Evolutionary conservation across 805 yeast species (phyloP), one percentile per base, ranked within the genome.

Genomic region (Candida insectalens): DNA sequence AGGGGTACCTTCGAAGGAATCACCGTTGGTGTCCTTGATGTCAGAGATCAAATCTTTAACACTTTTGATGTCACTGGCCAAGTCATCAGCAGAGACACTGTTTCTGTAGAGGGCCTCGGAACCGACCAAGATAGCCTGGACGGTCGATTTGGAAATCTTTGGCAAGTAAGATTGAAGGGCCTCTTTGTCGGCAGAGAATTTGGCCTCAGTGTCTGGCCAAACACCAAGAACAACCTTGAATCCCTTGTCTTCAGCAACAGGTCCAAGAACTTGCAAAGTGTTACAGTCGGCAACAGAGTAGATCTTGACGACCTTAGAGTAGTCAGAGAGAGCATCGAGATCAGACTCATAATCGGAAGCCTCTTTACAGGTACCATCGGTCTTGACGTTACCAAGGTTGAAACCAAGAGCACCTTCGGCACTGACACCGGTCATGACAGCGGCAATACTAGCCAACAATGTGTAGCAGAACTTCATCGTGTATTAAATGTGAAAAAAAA

Each of bases 241-340:
- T 38, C 87, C 84, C 44, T 76, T 77, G 37, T 64, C 63, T 53
- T 79, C 88, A 35, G 83, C 85, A 41, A 84, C 95, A 30, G 96
- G 95, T 36, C 87, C 95, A 44, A 89, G 65, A 51, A 67, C 67
- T 62, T 80, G 73, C 53, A 89, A 69, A 38, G 96, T 83, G 71
- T 87, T 78, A 70, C 96, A 89, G 60, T 84, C 94, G n/a, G 94
- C 78, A 32, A 82, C 87, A 20, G 96, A 92, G 57, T 85, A 89
- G 25, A 89, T 82, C 61, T 88, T 83, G 47, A 89, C 74, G 33
- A 71, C 70, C 41, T 63, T 61, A 27, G 92, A 62, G 63, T 82
- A 74, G 30, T 64, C 46, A 34, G 72, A 61, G 46, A 89, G 61
- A 25, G 64, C 57, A 17, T 65, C 64, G 45, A 89, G 68, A 55